These are phyloP conservation scores for Wallacemonas sp. DNA, from an alignment of 208 protist genomes.

Conservation along the genomic window DNA sequence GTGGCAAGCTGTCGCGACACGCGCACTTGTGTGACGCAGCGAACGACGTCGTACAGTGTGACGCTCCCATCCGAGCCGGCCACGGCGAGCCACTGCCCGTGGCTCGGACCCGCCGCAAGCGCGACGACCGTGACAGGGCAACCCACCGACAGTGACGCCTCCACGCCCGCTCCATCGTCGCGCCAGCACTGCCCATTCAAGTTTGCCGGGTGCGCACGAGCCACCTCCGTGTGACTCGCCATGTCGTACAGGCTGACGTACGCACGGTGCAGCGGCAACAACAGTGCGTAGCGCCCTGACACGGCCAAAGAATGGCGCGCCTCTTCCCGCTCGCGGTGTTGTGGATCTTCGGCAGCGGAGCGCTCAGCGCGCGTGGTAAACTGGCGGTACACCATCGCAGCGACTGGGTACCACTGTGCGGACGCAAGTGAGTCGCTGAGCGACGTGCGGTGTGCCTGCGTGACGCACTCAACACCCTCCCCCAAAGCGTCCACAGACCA, in stretches of 20 bases:
- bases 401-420: not conserved
- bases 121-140: not conserved
- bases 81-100: constrained; percentile 25
- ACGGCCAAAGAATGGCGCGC: not conserved
- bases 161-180: not conserved
- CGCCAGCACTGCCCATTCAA: not conserved
- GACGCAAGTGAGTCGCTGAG: not conserved
- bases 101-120: not conserved
- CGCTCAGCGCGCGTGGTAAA: too few species aligned
- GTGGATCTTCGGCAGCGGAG: too few species aligned
- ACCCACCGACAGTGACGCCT: not conserved
- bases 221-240: not conserved
- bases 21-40: constrained; percentile 8
- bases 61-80: constrained; percentile 16
- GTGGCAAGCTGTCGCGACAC: not conserved
- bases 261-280: not conserved
- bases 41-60: constrained; percentile 17
- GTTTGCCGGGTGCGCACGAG: not conserved
- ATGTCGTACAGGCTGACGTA: constrained; percentile 7
- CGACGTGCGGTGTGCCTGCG: not conserved
- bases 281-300: not conserved
- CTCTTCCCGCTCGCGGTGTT: not conserved
- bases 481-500: not conserved
- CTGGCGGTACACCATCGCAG: too few species aligned
- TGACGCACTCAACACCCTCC: not conserved